These are phyloP conservation scores for Fusarium compactum DNA, from an alignment of 2,329 filamentous ascomycete genomes.

Conservation along the genomic window DNA sequence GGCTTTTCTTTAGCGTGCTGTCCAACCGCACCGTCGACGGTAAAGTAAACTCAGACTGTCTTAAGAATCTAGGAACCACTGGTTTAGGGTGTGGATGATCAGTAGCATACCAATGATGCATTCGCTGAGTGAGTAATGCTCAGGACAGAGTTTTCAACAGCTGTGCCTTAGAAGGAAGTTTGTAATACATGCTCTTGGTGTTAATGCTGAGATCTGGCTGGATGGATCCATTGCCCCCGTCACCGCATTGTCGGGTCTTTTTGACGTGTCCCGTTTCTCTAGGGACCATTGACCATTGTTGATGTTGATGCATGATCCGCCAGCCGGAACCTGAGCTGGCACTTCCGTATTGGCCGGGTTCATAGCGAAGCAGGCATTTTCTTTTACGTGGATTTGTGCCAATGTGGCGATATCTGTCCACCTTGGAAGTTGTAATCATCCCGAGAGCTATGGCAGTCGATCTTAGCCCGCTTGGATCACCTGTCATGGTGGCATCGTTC, in stretches of 20 bases:
- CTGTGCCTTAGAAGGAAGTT: slow-evolving; percentile 3
- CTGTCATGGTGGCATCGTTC: slow-evolving; percentile 33
- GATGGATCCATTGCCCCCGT: slow-evolving; percentile 15
- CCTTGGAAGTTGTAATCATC: slow-evolving; percentile 18
- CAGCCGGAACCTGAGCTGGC: slow-evolving; percentile 34
- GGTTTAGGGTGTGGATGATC: slow-evolving; percentile 26
- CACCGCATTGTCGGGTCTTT: slow-evolving; percentile 27
- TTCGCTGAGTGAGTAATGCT: slow-evolving; percentile 2
- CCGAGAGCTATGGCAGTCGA: slow-evolving; percentile 39
- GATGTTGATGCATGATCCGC: slow-evolving; percentile 28
- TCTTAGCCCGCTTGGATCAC: slow-evolving; percentile 39
- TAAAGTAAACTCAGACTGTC: slow-evolving; percentile 19
- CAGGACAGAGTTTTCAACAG: slow-evolving; percentile 5
- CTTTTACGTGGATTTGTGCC: slow-evolving; percentile 30
- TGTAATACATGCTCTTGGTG: slow-evolving; percentile 5
- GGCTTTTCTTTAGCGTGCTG: slow-evolving; percentile 30
- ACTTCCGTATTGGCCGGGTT: slow-evolving; percentile 30
- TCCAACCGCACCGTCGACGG: slow-evolving; percentile 28
- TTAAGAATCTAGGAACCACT: slow-evolving; percentile 22
- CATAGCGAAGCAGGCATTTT: slow-evolving; percentile 14
- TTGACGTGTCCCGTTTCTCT: slow-evolving; percentile 37
- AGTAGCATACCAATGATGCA: neutral
- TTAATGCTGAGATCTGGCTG: slow-evolving; percentile 8
- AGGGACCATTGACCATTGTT: slow-evolving; percentile 5
- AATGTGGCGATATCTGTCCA: slow-evolving; percentile 44